A percentile compares a stretch with the other conserved stretches of the same genome.
These are phyloP conservation scores for Cercospora sesami DNA, from an alignment of 2,329 filamentous ascomycete species.

Conservation along the genomic window DNA sequence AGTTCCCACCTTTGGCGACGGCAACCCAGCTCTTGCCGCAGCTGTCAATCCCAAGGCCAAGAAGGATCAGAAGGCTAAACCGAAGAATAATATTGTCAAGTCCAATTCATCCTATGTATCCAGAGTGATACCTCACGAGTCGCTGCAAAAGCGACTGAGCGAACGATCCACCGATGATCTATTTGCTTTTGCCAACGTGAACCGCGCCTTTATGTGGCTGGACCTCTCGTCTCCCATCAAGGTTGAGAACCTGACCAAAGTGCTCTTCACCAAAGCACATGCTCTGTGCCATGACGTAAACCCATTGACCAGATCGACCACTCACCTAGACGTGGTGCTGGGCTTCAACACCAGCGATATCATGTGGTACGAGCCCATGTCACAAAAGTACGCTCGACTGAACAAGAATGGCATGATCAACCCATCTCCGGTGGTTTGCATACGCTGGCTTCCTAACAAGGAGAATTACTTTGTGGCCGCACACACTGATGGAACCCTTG, in stretches of 20 bases:
- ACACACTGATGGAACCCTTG: conserved; percentile 84
- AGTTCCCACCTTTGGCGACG: conserved; percentile 75
- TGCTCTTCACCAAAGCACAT: conserved; percentile 94
- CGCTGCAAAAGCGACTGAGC: conserved; percentile 71
- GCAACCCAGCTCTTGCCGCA: conserved; percentile 70
- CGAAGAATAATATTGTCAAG: conserved; percentile 97
- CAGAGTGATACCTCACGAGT: conserved; percentile 88
- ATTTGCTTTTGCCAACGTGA: conserved; percentile 93
- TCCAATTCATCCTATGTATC: conserved; percentile 98
- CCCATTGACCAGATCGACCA: conserved; percentile 70
- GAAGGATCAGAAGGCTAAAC: conserved; percentile 75
- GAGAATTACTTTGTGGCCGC: conserved; percentile 90
- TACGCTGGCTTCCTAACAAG: conserved; percentile 90
- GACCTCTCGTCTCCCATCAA: conserved; percentile 77
- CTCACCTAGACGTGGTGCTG: conserved; percentile 88
- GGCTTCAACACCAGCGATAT: conserved; percentile 96
- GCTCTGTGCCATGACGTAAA: conserved; percentile 95
- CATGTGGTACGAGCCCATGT: conserved; percentile 97
- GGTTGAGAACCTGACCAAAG: conserved; percentile 90
- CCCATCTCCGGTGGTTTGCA: conserved; percentile 77
- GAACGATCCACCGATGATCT: conserved; percentile 77
- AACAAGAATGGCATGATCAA: conserved; percentile 98
- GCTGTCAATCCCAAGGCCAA: conserved; percentile 63
- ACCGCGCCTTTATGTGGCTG: conserved; percentile 93
- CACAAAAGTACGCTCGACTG: conserved; percentile 89